These are phyloP conservation scores for Suhomyces emberorum DNA, from an alignment of 805 yeast species.

Conservation along the genomic window DNA sequence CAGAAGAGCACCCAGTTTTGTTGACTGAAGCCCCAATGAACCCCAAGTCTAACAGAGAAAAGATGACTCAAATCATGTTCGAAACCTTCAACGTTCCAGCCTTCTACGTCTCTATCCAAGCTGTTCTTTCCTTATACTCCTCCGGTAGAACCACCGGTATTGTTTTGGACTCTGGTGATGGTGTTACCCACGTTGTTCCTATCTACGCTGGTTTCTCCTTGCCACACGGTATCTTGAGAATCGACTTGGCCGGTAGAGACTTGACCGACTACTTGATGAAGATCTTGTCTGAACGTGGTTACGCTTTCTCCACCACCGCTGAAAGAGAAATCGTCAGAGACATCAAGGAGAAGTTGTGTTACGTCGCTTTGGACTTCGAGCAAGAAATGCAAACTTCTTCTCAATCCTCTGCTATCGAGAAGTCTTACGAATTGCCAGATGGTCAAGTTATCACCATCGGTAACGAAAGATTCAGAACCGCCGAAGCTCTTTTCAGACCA, in stretches of 20 bases:
- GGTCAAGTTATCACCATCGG: constrained; percentile 99
- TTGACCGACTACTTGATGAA: constrained; percentile 98
- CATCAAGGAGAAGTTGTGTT: constrained; percentile 98
- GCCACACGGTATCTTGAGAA: constrained; percentile 98
- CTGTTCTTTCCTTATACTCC: constrained; percentile 95
- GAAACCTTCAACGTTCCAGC: constrained; percentile 99
- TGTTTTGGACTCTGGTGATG: constrained; percentile 99
- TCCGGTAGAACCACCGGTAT: constrained; percentile 99
- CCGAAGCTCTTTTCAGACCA: constrained; percentile 99
- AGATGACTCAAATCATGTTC: constrained; percentile 99
- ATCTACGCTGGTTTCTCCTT: constrained; percentile 99
- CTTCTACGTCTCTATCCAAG: constrained; percentile 97
- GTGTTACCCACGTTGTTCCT: constrained; percentile 99
- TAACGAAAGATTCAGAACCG: constrained; percentile 99
- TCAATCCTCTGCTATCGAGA: constrained; percentile 96
- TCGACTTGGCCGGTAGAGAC: constrained; percentile 99
- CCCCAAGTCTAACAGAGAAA: constrained; percentile 99
- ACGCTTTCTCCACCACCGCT: constrained; percentile 97
- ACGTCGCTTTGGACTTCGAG: constrained; percentile 98
- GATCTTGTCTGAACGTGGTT: constrained; percentile 97
- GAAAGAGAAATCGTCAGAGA: constrained; percentile 95
- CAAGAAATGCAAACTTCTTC: constrained; percentile 99
- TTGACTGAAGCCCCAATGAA: constrained; percentile 99
- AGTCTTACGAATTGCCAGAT: constrained; percentile 98
- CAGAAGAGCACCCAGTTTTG: constrained; percentile 99